These are phyloP conservation scores for Aaosphaeria arxii DNA, from an alignment of 2,329 filamentous ascomycete genomes.

Conservation along the genomic window DNA sequence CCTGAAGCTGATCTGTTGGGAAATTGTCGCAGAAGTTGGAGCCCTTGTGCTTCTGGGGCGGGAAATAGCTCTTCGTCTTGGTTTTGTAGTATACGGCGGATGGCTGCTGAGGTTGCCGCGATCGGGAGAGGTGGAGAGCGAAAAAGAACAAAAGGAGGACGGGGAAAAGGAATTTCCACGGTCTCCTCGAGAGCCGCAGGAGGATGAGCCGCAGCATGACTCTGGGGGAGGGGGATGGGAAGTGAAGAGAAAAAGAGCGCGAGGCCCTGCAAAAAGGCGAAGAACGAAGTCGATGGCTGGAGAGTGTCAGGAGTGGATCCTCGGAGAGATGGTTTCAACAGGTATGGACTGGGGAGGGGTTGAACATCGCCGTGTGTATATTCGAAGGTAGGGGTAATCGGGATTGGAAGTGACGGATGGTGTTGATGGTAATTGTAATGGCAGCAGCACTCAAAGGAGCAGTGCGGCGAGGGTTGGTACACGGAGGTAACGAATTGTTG, in stretches of 20 bases:
- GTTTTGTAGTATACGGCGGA: slow-evolving; percentile 18
- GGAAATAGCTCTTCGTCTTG: slow-evolving; percentile 36
- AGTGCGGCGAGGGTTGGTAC: too few relatives aligned
- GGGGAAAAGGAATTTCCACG: slow-evolving; percentile 29
- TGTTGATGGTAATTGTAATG: background rate
- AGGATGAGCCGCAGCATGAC: slow-evolving; percentile 24
- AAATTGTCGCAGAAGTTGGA: slow-evolving; percentile 38
- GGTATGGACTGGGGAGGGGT: background rate
- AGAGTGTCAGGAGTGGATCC: background rate
- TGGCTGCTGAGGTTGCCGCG: slow-evolving; percentile 6
- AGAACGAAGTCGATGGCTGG: background rate
- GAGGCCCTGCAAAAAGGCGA: too few relatives aligned
- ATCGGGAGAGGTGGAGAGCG: slow-evolving; percentile 24
- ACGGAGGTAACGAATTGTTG: too few relatives aligned
- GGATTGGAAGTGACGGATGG: background rate
- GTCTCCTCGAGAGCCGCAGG: slow-evolving; percentile 24
- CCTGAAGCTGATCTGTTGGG: slow-evolving; percentile 39
- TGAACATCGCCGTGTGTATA: background rate
- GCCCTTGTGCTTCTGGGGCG: slow-evolving; percentile 26
- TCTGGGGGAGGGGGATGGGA: background rate
- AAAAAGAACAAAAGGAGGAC: slow-evolving; percentile 31
- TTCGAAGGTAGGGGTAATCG: background rate
- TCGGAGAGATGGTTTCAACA: background rate
- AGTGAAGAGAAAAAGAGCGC: too few relatives aligned
- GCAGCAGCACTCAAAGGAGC: too few relatives aligned